These are phyloP conservation scores for Spencermartinsiella ligniputridi DNA, from an alignment of 1,139 yeast species.

Conservation along the genomic window DNA sequence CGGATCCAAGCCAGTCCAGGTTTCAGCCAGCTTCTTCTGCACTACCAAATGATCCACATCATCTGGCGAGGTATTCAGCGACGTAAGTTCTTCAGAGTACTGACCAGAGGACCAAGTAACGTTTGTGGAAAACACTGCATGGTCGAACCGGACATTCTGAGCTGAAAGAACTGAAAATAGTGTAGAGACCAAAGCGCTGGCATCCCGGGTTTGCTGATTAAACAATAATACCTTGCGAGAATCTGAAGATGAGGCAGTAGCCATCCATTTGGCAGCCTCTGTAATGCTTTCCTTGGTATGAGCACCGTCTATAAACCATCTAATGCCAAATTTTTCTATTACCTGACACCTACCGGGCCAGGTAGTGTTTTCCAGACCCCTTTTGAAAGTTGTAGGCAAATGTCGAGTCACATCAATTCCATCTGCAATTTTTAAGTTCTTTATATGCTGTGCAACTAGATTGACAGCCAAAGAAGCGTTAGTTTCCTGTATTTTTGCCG, in stretches of 20 bases:
- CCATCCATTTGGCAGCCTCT: constrained; percentile 71
- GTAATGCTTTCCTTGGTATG: constrained; percentile 85
- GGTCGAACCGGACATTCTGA: constrained; percentile 48
- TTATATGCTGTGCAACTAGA: constrained; percentile 63
- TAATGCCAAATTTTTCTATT: constrained; percentile 38
- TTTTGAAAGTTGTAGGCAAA: constrained; percentile 53
- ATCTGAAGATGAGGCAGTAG: constrained; percentile 12
- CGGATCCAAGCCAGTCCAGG: constrained; percentile 59
- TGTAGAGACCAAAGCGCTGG: constrained; percentile 54
- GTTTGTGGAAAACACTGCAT: constrained; percentile 84
- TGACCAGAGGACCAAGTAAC: constrained; percentile 83
- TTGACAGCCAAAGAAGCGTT: constrained; percentile 88
- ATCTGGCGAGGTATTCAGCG: constrained; percentile 75
- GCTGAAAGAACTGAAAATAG: constrained; percentile 43
- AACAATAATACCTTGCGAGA: constrained; percentile 53
- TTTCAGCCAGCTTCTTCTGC: constrained; percentile 68
- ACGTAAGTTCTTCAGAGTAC: constrained; percentile 78
- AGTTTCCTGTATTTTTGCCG: constrained; percentile 77
- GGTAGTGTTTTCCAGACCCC: constrained; percentile 62
- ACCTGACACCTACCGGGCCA: constrained; percentile 98
- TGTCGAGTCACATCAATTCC: constrained; percentile 32
- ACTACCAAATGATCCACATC: constrained; percentile 72
- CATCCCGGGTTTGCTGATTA: constrained; percentile 93
- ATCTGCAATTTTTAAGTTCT: constrained; percentile 40
- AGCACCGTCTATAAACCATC: constrained; percentile 93